Base-by-base conservation (phyloP, 495 filamentous ascomycete genomes). In the Diplogelasinospora grovesii region DNA sequence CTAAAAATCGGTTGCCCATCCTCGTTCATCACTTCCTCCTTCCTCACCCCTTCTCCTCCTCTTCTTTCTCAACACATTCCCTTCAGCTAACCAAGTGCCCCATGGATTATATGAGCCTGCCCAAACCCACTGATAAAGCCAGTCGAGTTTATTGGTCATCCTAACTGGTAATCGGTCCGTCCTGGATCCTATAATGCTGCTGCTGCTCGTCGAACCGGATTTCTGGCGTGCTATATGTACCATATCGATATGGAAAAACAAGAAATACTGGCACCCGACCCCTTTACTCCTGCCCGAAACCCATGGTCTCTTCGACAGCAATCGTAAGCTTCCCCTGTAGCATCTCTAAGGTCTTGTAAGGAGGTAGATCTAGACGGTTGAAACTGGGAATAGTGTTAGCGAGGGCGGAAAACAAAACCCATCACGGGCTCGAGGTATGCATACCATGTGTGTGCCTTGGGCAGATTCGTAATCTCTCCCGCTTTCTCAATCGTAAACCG, bases 401-500 rank as follows among this genome's bases (percentile, higher is more conserved):
- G 8, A 8, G 4, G 22, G n/a, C 9, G 28, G 13, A 6, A 11
- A 15, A 22, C 30, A 23, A 5, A 24, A 38, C 45, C 22, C n/a
- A 28, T 36, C 23, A 39, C 39, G 14, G 5, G 23, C 30, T 7
- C 19, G 8, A 13, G 26, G n/a, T 8, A 32, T 32, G 15, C 9
- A 39, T 79, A 95, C 89, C 92, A 99, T 45, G 92, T 99, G 61
- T 99, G 92, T 35, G 86, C 88, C 66, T 99, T 99, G 23, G 92
- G 92, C 51, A 99, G 66, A 46, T 95, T 93, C 20, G 60, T 73
- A 37, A 86, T 72, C 55, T 96, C 90, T 18, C 92, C 92, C 25
- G 88, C 86, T 66, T 97, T 97, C 64, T 99, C 92, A 57, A 99
- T 96, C 5, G 92, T 99, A 56, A 99, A 99, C 25, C 92, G 69